A percentile compares a stretch with the other conserved stretches of the same genome.
Evolutionary conservation across 441 rosid species (phyloP).

Genomic region (Populus tomentosa): DNA sequence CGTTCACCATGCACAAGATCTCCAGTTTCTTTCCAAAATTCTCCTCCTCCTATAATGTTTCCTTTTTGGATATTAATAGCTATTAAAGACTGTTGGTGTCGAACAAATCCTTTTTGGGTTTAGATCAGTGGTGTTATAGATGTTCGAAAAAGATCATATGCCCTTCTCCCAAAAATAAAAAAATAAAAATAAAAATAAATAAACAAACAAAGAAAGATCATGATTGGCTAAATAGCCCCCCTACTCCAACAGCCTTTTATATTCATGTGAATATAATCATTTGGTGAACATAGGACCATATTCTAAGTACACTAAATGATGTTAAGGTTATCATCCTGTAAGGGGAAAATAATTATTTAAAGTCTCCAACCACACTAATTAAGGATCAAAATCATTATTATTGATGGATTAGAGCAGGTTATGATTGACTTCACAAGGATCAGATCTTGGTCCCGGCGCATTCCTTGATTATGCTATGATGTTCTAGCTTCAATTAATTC

Average conservation of each 20-base stretch:
- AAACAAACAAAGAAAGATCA: neutral
- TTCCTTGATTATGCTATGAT: neutral
- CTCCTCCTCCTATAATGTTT: neutral
- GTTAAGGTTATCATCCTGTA: neutral
- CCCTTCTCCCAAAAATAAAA: neutral
- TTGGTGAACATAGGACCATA: neutral
- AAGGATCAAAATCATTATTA: neutral
- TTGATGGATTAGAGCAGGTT: neutral
- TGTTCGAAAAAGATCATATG: constrained; percentile 4
- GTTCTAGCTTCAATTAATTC: neutral
- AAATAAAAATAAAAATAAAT: neutral
- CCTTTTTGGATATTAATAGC: constrained; percentile 7
- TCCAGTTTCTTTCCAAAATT: neutral
- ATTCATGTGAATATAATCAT: constrained; percentile 2
- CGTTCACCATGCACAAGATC: constrained; percentile 11
- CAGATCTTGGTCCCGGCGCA: neutral
- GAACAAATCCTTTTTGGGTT: constrained; percentile 11
- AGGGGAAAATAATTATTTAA: neutral
- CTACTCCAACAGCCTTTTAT: too few relatives aligned
- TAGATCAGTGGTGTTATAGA: neutral
- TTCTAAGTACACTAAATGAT: neutral
- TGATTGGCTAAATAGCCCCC: neutral
- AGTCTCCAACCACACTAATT: neutral
- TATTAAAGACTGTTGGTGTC: constrained; percentile 14
- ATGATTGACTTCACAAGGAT: neutral